Conservation (phyloP, 306 rosid species). For the Abrus precatorius region DNA sequence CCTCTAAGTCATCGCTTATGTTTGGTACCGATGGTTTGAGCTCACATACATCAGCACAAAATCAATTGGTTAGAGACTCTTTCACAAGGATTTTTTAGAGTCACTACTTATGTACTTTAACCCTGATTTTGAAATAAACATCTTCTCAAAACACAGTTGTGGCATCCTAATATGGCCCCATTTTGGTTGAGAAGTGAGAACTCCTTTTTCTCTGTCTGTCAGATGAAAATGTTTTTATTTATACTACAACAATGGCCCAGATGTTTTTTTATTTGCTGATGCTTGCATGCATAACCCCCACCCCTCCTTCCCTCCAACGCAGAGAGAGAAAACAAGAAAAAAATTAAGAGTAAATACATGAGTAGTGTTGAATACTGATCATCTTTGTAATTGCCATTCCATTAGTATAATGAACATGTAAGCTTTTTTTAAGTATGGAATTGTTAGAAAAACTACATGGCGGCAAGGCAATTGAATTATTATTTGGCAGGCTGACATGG, state of each 20-base stretch:
- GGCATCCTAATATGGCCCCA: conserved; percentile 39
- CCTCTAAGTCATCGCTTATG: conserved; percentile 65
- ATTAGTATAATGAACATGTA: conserved; percentile 23
- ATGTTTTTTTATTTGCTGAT: conserved; percentile 14
- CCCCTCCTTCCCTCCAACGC: background rate
- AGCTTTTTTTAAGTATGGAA: conserved; percentile 8
- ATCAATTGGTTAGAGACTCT: conserved; percentile 63
- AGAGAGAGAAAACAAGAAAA: background rate
- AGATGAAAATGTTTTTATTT: conserved; percentile 7
- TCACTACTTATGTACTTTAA: conserved; percentile 12
- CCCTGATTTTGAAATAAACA: background rate
- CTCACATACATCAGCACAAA: conserved; percentile 63
- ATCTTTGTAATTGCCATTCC: conserved; percentile 24
- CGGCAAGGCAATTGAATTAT: conserved; percentile 31
- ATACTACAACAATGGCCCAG: background rate
- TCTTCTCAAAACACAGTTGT: conserved; percentile 20
- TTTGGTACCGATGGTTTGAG: conserved; percentile 63
- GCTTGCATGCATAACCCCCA: background rate
- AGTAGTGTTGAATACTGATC: conserved; percentile 34
- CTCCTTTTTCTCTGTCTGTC: conserved; percentile 7
- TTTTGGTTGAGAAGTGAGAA: conserved; percentile 26
- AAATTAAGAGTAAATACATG: conserved; percentile 6
- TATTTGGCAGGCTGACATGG: conserved; percentile 66
- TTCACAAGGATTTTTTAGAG: background rate
- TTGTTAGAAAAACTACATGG: conserved; percentile 33